phyloP scores from a whole-genome alignment of 164 flowering plant genomes.

The Tinospora cordifolia region DNA sequence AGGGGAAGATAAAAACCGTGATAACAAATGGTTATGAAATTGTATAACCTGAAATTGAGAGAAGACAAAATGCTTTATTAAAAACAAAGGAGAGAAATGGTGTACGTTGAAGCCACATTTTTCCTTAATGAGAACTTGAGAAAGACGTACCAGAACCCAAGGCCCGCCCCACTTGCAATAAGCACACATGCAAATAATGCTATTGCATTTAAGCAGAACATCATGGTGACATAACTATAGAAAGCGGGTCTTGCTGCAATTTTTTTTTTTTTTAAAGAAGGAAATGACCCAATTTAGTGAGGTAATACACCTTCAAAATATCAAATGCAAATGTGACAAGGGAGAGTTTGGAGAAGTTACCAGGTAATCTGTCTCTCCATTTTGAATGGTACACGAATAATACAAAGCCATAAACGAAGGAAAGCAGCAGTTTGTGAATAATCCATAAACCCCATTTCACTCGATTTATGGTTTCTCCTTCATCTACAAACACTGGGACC shows the following conservation, averaged over 20 bases:
- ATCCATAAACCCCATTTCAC: slow-evolving; percentile 71
- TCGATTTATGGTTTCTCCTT: slow-evolving; percentile 27
- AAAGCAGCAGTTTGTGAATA: slow-evolving; percentile 52
- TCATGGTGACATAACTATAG: slow-evolving; percentile 53
- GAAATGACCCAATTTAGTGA: neutral
- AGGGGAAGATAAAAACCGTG: slow-evolving; percentile 84
- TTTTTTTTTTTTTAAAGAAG: no score
- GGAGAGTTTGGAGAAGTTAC: slow-evolving; percentile 26
- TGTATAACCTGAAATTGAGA: slow-evolving; percentile 54
- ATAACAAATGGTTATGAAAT: slow-evolving; percentile 46
- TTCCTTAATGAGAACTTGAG: neutral
- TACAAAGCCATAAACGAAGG: slow-evolving; percentile 57
- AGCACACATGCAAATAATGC: slow-evolving; percentile 50
- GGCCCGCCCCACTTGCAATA: slow-evolving; percentile 42
- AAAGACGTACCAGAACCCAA: slow-evolving; percentile 58
- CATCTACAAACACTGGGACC: slow-evolving; percentile 64
- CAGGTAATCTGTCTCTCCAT: slow-evolving; percentile 84
- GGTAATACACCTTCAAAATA: neutral
- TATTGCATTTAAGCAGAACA: slow-evolving; percentile 48
- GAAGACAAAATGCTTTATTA: neutral
- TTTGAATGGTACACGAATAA: slow-evolving; percentile 63
- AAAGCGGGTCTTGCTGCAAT: slow-evolving; percentile 79
- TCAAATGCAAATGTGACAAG: neutral
- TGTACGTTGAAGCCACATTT: neutral
- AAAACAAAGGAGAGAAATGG: neutral